Base-by-base conservation (phyloP, 805 yeast species). In the Starmerella stigmatis region DNA sequence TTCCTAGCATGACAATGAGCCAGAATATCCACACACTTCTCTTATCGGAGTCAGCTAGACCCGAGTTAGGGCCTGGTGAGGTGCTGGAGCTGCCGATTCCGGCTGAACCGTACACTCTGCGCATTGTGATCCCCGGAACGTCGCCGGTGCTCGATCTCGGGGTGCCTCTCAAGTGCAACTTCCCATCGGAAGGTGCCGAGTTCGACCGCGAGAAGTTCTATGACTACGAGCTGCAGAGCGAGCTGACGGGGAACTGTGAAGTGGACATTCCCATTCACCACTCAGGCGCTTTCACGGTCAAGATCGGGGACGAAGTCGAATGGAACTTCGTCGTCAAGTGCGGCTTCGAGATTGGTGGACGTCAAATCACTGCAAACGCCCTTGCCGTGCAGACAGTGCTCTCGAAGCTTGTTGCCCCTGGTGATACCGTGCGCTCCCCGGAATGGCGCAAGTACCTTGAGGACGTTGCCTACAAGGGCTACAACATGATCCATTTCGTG, bases 401-500 rank as follows among this genome's bases (percentile, higher is more conserved):
- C 4, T 84, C 96, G 31, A 89, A 89, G 65, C 86, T 96, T 89
- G 75, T 88, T n/a, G n/a, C n/a, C 65, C 96, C 96, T 2, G 72
- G 75, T 2, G 60, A 70, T 27, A 31, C 21, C 21, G 60, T 61
- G 2, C 40, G 48, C 12, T 35, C 50, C 4, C 17, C 25, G n/a
- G 63, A 74, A 12, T 89, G 97, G 97, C 75, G 75, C 46, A 60
- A 64, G 1, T 66, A 82, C 46, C 82, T 89, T 47, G 60, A 62
- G 1, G 73, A 73, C 37, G 73, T 89, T 36, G 64, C 79, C 13
- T 60, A 64, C 8, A 92, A 92, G 63, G 88, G 92, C 17, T 89
- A 89, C 67, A 92, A 92, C 63, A 85, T 89, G 96, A 69, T 92
- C 35, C 98, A 89, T 67, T 89, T 89, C 62, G 88, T 96, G 5